Evolutionary conservation across 116 monocot genomes (phyloP).

Genomic region (Papilionanthe hybrid): DNA sequence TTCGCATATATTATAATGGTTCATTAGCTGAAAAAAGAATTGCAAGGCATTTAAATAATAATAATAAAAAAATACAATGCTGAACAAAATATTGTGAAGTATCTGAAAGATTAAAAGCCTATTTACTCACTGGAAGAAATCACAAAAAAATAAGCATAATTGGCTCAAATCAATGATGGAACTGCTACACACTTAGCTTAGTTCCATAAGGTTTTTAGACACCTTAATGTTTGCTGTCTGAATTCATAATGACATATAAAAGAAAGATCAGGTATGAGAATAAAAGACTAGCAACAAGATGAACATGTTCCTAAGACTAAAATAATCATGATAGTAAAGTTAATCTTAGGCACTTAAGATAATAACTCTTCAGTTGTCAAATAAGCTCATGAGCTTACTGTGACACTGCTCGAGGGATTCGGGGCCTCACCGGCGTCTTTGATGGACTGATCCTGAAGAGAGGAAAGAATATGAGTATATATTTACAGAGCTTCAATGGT

Average conservation of each 20-base stretch:
- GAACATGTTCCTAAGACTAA: conserved; percentile 1
- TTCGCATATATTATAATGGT: too few relatives aligned
- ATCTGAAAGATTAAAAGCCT: too few relatives aligned
- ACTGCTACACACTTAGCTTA: conserved; percentile 3
- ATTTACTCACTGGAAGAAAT: neutral
- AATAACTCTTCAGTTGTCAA: conserved; percentile 8
- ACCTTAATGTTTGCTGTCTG: too few relatives aligned
- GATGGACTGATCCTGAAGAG: conserved; percentile 39
- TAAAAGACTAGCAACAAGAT: neutral
- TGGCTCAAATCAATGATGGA: conserved; percentile 1
- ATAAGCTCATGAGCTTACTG: conserved; percentile 9
- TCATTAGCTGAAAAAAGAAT: too few relatives aligned
- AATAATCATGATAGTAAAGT: neutral
- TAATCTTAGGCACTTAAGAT: neutral
- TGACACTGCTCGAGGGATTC: conserved; percentile 24
- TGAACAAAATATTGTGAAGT: too few relatives aligned
- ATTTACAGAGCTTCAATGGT: neutral
- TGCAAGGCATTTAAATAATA: too few relatives aligned
- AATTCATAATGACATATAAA: too few relatives aligned
- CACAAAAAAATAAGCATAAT: neutral
- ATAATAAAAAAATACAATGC: too few relatives aligned
- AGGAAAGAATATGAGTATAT: neutral
- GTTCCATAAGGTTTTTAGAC: conserved; percentile 5
- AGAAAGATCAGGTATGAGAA: neutral
- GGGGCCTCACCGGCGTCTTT: conserved; percentile 42